These are phyloP conservation scores for Endogone sp. DNA, from an alignment of 192 early-diverging fungal genomes.

Conservation along the genomic window DNA sequence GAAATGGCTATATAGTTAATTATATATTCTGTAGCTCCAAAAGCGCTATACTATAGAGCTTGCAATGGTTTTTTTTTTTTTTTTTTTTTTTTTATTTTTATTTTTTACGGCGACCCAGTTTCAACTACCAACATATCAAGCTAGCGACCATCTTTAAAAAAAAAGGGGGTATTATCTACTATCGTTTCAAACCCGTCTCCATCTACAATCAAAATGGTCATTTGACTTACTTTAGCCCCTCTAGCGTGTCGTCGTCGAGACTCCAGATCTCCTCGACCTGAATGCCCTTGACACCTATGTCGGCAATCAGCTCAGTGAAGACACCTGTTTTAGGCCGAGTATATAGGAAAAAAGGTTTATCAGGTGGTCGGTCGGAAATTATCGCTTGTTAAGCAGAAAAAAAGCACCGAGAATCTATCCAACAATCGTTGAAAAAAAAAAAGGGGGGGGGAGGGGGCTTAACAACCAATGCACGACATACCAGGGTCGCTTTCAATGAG, in stretches of 20 bases:
- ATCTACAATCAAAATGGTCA: too few species aligned
- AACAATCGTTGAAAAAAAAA: background rate
- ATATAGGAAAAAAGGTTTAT: background rate
- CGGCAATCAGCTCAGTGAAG: constrained; percentile 77
- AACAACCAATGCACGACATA: constrained; percentile 3
- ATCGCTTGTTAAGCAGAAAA: background rate
- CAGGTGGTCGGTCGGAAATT: too few species aligned
- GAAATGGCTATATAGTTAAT: too few species aligned
- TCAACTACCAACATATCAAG: too few species aligned
- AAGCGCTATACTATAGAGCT: too few species aligned
- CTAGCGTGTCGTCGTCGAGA: constrained; percentile 58
- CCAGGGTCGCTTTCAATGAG: constrained; percentile 87
- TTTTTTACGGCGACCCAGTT: too few species aligned
- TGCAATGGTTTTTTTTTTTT: too few species aligned
- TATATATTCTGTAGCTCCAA: too few species aligned
- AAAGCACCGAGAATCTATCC: background rate
- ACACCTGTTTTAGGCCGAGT: constrained; percentile 63
- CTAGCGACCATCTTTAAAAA: too few species aligned
- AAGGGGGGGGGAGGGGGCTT: background rate
- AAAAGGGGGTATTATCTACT: too few species aligned
- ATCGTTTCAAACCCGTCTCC: too few species aligned
- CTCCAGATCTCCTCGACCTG: constrained; percentile 82
- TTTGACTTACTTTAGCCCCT: constrained; percentile 58
- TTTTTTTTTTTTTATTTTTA: too few species aligned
- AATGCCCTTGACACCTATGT: constrained; percentile 65